Base-by-base conservation (phyloP, 345 rosid species). In the Laguncularia racemosa region DNA sequence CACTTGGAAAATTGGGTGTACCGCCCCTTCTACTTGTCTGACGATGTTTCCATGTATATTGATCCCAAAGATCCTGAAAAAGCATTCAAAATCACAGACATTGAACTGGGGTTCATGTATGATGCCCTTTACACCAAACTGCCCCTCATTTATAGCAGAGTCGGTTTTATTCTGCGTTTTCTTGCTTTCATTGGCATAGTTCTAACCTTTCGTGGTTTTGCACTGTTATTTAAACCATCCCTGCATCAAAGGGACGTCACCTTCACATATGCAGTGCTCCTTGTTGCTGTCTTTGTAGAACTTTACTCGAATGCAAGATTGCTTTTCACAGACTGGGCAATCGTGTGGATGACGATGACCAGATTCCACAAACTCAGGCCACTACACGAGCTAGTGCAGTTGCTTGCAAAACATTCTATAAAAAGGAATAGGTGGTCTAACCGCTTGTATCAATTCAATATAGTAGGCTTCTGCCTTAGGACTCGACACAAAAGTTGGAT, bases 1-100 rank as follows among this genome's bases (percentile, higher is more conserved):
- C 67, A 63, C 16, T 46, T 63, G 44, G 52, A 63, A 20, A 55
- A 63, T 21, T 63, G 67, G 67, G 48, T 63, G 6, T 46, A 58
- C 38, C 67, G 56, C 46, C 59, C 67, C 40, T 56, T 18, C 53
- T 63, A 50, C 26, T 48, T 63, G 16, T 17, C 50, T 11, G 11
- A 7, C 40, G 40, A 9, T 28, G 60, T 49, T 40, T 55, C 60
- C 0, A 15, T 63, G 50, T 17, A 53, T 28, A 49, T 58, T 17
- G 44, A 56, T 20, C 15, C 48, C 16, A 55, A 48, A 15, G 13
- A 46, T 5, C 40, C 69, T 18, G 14, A 44, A n/a, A 4, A 65
- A 15, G 44, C 48, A 12, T 66, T 66, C 59, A 20, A 38, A 20
- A 52, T 66, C 46, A 47, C 63, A 10, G 69, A 52, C 17, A 33